Base-by-base conservation (phyloP, 2,329 filamentous ascomycete species). In the Talaromyces sp. region DNA sequence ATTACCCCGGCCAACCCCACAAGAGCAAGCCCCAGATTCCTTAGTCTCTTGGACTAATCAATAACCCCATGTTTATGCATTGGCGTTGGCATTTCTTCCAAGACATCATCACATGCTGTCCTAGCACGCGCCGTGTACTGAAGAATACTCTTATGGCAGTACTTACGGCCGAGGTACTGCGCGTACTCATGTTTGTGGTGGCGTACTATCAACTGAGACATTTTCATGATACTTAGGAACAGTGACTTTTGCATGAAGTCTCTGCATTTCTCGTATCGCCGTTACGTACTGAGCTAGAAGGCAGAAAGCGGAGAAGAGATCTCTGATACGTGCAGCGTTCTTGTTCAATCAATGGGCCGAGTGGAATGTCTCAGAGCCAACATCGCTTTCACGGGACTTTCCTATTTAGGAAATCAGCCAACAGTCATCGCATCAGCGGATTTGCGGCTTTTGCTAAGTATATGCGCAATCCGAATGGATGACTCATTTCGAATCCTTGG, bases 81-180 rank as follows among this genome's bases (percentile, higher is more conserved):
- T 55, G 7, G 37, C 28, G 14, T 35, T 55, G 7, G 18, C 33
- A 55, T 8, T 5, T 5, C 8, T 6, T 37, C 52, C 6, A 33
- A 37, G n/a, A 37, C 52, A 55, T 12, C 52, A 39, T 55, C 52
- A 55, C 52, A 55, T 55, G 52, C 33, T 55, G 31, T 25, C 25
- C n/a, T n/a, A 37, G 9, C 16, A 23, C 11, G 52, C 11, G n/a
- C 12, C 28, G n/a, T 12, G 2, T 16, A 9, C 52, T 39, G 25
- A 21, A 18, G 21, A 54, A 14, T 35, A 25, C 16, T 55, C 28
- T 14, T 14, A n/a, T 33, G n/a, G 4, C 9, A 14, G 14, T 52
- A 2, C 18, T 33, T 16, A 14, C 37, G 52, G 52, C 52, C 52
- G 52, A 55, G 52, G 52, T 37, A 55, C 8, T 39, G 16, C 23